Percentiles rank a stretch among this genome's conserved stretches.
Conservation (phyloP, 2,329 filamentous ascomycete genomes). For the Dichotomopilus funicola region DNA sequence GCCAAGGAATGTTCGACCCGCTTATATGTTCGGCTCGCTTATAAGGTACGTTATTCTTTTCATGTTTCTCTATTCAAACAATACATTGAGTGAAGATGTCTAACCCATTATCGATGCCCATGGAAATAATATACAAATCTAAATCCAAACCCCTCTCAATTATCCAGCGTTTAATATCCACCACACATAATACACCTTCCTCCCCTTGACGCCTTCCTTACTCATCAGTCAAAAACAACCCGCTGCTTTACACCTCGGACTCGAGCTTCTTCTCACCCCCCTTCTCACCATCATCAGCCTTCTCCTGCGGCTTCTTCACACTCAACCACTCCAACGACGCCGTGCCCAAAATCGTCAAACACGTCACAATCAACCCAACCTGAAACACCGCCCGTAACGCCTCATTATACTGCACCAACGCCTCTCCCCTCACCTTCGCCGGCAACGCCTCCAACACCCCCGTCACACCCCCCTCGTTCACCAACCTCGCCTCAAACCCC, state of each 20-base stretch:
- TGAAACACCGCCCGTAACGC: conserved; percentile 12
- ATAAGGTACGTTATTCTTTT: too few species aligned
- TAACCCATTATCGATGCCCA: too few species aligned
- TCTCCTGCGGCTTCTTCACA: conserved; percentile 8
- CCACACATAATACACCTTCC: too few species aligned
- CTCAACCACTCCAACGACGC: conserved; percentile 14
- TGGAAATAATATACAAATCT: too few species aligned
- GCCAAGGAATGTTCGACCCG: too few species aligned
- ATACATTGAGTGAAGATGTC: too few species aligned
- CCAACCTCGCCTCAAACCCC: conserved; percentile 2
- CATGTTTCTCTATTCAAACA: too few species aligned
- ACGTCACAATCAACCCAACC: conserved; percentile 11
- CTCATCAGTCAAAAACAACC: background rate
- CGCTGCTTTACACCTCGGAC: background rate
- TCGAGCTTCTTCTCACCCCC: background rate
- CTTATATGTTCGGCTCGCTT: too few species aligned
- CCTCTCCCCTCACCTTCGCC: background rate
- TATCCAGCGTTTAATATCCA: too few species aligned
- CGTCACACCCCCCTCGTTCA: conserved; percentile 8
- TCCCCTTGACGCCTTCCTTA: too few species aligned
- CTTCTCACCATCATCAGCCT: background rate
- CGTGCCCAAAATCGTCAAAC: conserved; percentile 7
- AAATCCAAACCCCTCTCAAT: too few species aligned
- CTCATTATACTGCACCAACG: conserved; percentile 10
- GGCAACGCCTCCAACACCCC: conserved; percentile 11